A percentile compares a stretch with the other conserved stretches of the same genome.
Conservation (phyloP, 2,329 filamentous ascomycete genomes). For the Shiraia sp. region DNA sequence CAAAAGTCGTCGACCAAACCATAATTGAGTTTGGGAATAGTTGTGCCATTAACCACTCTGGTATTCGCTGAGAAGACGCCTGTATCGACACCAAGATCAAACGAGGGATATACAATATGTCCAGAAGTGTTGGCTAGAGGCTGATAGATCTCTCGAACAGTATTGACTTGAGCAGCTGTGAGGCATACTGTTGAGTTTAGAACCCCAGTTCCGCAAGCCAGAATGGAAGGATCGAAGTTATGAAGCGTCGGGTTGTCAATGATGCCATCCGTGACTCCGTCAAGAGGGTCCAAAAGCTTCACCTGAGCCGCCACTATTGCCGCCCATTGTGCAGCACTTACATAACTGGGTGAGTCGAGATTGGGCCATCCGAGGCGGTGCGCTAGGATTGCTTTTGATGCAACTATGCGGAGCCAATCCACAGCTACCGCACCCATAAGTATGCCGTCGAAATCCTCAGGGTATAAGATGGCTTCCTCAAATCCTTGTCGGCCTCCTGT, state of each 20-base stretch:
- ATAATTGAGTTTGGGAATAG: conserved; percentile 39
- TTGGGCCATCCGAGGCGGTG: conserved; percentile 46
- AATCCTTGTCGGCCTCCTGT: conserved; percentile 35
- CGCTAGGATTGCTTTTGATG: conserved; percentile 38
- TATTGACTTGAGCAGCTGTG: conserved; percentile 20
- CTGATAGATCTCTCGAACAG: conserved; percentile 47
- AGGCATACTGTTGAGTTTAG: conserved; percentile 11
- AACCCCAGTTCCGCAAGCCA: conserved; percentile 20
- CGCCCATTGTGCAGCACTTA: conserved; percentile 18
- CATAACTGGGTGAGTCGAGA: conserved; percentile 10
- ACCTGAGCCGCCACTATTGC: conserved; percentile 47
- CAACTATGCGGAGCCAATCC: conserved; percentile 16
- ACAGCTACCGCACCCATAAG: conserved; percentile 41
- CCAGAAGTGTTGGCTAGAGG: conserved; percentile 47
- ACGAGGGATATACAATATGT: conserved; percentile 50
- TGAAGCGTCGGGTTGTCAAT: conserved; percentile 20
- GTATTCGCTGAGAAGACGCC: conserved; percentile 32
- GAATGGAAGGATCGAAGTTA: conserved; percentile 16
- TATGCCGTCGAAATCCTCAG: conserved; percentile 36
- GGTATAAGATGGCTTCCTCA: conserved; percentile 23
- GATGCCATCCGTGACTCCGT: conserved; percentile 35
- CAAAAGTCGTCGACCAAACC: conserved; percentile 43
- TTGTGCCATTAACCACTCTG: conserved; percentile 47
- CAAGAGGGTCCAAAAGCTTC: conserved; percentile 43
- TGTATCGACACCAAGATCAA: conserved; percentile 51